Evolutionary conservation across 108 stramenopile species (phyloP), one percentile per base, ranked within the genome.

Genomic region (Skeletonema costatum): DNA sequence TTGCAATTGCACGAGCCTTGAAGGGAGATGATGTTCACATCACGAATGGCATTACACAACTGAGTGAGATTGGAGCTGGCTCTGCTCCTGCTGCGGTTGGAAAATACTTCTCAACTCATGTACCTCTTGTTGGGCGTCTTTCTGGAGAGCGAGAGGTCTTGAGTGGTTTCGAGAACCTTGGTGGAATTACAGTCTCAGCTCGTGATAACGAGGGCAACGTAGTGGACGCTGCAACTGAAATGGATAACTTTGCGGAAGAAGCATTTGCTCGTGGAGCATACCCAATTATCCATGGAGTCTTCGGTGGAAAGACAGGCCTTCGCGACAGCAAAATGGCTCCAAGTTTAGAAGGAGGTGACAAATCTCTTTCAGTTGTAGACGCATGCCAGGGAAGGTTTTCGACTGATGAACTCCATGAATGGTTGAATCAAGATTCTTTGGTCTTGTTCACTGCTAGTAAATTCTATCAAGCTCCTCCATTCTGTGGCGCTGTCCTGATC

Each of bases 401-500:
- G 7, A 33, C 65, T 10, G 78, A 88, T 36, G 90, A 91, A 78
- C 70, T 91, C 60, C 77, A 88, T 29, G 70, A 60, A 33, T 91
- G 90, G 90, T 48, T 91, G 1, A 85, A 85, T 14, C 85, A 88
- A 68, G 90, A 91, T 78, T 85, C 86, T 16, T 39, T 91, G 33
- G 86, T 91, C 12, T 62, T 91, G 36, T 91, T 87, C 64, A 91
- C 90, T 16, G 86, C 74, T 41, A 91, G 90, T 73, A 91, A 91
- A 58, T 91, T 91, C 75, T 91, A 86, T 56, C 90, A 91, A 64
- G 90, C 90, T 13, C 90, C 90, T 39, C 90, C 90, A 41, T 91
- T 83, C 48, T 83, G 77, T 75, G 89, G 89, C 38, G 89, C 89
- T 10, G 77, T 90, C 7, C 73, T 91, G 32, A 70, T 91, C 50